Base-by-base conservation (phyloP, 2,329 filamentous ascomycete genomes). In the Neopestalotiopsis rosae region DNA sequence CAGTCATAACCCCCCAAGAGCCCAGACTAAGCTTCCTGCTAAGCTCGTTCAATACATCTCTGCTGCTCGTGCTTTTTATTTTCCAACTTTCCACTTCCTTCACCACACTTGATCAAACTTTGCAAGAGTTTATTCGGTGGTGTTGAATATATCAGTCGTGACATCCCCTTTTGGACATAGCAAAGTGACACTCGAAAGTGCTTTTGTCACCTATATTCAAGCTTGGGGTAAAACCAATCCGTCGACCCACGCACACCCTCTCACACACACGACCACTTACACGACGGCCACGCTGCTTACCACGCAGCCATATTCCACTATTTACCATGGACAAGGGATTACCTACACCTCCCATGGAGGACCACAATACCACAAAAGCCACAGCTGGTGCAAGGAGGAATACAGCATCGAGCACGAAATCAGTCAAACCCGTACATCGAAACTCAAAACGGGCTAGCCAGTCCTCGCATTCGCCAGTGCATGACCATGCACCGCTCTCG, bases 321-420 rank as follows among this genome's bases (percentile, higher is more conserved):
- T 14, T 67, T 72, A 80, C 78, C 77, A 88, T 88, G 86, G 85
- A 84, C 76, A 82, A 79, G 72, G 79, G 81, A 70, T 80, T 88
- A 73, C 86, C 86, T 38, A 87, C 86, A 67, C 86, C 86, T 72
- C 86, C 87, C 14, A 82, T 83, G 66, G 87, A 79, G 74, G 76
- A 78, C 45, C 75, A 69, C 68, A 73, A 17, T 20, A 52, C 76
- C 72, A 78, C 76, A 71, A 67, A 69, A 63, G 68, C 75, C 34
- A 66, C 45, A 52, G 45, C 73, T 45, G 67, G 72, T 20, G 66
- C 73, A 59, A 73, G 73, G 59, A 75, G 73, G 67, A 75, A 62
- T 70, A 72, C 82, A 52, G 74, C 78, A 14, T 79, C 81, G 66
- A 79, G 77, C 74, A 79, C 81, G 69, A 87, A 87, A 72, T 77